Evolutionary conservation across 192 early-diverging fungal species (phyloP).

Genomic region (Jimgerdemannia flammicorona): DNA sequence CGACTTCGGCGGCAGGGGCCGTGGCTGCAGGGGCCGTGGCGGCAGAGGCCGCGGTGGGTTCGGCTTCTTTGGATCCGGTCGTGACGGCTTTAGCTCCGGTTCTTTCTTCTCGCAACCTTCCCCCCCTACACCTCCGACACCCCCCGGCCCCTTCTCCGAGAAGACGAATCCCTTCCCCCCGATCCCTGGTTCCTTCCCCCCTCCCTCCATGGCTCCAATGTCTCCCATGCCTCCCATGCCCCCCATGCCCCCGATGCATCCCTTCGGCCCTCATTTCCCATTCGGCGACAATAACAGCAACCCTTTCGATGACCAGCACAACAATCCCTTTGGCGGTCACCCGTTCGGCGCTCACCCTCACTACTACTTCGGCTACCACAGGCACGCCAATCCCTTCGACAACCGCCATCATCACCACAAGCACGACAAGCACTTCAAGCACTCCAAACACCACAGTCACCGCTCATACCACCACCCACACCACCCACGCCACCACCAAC

Average conservation of each 20-base stretch:
- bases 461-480: neutral
- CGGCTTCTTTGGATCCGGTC: too few species aligned
- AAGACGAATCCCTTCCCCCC: neutral
- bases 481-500: neutral
- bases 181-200: neutral
- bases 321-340: too few species aligned
- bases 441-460: neutral
- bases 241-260: neutral
- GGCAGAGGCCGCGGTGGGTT: too few species aligned
- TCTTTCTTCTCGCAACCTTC: neutral
- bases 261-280: neutral
- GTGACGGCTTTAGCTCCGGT: too few species aligned
- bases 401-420: neutral
- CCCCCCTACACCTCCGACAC: neutral
- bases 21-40: too few species aligned
- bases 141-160: too few species aligned
- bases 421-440: neutral
- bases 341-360: too few species aligned
- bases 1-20: too few species aligned
- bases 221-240: neutral
- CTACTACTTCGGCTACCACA: too few species aligned
- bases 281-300: too few species aligned
- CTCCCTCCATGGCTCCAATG: neutral
- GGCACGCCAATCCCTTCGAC: too few species aligned
- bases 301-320: too few species aligned